Percentiles rank a stretch among this genome's conserved stretches.
Evolutionary conservation across 768 basidiomycete genomes (phyloP).

Genomic region (Suillus sp.): DNA sequence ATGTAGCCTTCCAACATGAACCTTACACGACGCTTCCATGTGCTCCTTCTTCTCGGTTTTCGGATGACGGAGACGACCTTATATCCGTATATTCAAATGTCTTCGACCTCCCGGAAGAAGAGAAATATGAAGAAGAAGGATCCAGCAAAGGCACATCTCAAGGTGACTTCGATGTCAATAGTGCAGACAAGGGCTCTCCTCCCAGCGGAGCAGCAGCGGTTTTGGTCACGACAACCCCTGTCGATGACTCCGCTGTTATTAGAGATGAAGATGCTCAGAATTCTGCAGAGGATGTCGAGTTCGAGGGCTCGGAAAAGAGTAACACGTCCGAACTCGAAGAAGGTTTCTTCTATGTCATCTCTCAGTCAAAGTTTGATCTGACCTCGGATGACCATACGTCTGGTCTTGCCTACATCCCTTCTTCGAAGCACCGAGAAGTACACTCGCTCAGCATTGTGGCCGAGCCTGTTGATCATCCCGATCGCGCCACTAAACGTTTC

Average conservation of each 20-base stretch:
- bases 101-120: constrained; percentile 6
- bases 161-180: not conserved
- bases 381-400: not conserved
- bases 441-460: not conserved
- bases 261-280: not conserved
- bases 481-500: not conserved
- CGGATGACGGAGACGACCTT: constrained; percentile 4
- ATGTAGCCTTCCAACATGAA: not conserved
- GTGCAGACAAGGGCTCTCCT: not conserved
- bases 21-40: not conserved
- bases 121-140: not conserved
- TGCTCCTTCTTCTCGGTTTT: constrained; percentile 2
- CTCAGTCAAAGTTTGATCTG: not conserved
- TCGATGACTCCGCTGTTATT: not conserved
- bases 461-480: not conserved
- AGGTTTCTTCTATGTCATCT: not conserved
- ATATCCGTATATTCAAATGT: constrained; percentile 6
- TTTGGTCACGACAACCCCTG: not conserved
- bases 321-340: not conserved
- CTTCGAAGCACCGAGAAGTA: not conserved
- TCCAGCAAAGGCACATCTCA: not conserved
- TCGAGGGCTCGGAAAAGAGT: not conserved
- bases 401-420: constrained; percentile 4
- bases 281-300: not conserved
- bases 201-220: not conserved